Conservation (phyloP, 441 rosid genomes). For the Corymbia citriodora region DNA sequence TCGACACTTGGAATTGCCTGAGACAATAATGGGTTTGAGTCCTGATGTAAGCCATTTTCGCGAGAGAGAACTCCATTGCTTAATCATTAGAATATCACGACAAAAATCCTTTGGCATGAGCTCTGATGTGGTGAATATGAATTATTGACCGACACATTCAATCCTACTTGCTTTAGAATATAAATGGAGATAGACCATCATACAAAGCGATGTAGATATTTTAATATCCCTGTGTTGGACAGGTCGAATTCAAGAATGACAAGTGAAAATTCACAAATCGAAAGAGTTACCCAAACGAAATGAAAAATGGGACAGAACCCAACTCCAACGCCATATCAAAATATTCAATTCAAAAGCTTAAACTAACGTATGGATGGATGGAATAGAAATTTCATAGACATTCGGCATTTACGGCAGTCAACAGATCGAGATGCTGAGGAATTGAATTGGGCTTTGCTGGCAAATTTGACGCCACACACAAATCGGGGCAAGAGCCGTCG, state of each 20-base stretch:
- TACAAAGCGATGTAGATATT: not conserved
- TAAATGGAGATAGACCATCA: fast-evolving
- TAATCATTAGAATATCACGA: not conserved
- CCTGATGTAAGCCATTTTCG: fast-evolving
- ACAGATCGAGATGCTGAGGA: not conserved
- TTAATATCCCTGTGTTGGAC: not conserved
- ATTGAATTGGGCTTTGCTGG: not conserved
- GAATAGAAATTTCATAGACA: not conserved
- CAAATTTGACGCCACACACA: not conserved
- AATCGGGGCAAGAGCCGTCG: not conserved
- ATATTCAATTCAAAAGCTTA: fast-evolving
- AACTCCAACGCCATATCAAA: fast-evolving
- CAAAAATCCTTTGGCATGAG: not conserved
- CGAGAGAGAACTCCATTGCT: not conserved
- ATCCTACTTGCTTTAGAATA: not conserved
- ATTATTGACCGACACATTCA: not conserved
- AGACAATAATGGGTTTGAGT: not conserved
- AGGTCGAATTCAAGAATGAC: not conserved
- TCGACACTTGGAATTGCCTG: not conserved
- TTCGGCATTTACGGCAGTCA: fast-evolving
- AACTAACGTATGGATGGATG: fast-evolving
- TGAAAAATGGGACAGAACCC: not conserved
- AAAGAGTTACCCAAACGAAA: not conserved
- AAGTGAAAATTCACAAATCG: not conserved
- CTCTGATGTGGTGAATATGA: not conserved